phyloP scores from a whole-genome alignment of 139 green algal species.

The Diplosphaera chodatii region DNA sequence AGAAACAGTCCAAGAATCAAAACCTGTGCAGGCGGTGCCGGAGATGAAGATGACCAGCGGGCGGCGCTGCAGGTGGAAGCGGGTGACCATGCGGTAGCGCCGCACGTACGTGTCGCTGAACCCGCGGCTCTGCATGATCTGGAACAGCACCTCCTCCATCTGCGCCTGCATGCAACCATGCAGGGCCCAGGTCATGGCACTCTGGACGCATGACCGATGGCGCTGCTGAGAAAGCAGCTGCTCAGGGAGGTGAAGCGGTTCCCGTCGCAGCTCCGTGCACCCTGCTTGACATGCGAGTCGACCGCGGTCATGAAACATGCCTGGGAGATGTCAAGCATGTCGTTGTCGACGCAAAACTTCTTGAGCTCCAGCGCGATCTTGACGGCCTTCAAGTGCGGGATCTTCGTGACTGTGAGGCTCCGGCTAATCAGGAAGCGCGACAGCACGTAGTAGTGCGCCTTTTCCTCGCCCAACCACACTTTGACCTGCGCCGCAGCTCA shows the following conservation, averaged over 20 bases:
- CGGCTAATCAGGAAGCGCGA: conserved; percentile 85
- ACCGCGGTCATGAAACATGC: no score
- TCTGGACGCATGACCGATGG: background rate
- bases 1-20: no score
- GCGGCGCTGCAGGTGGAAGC: conserved; percentile 58
- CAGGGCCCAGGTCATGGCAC: no score
- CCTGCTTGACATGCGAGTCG: no score
- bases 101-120: conserved; percentile 67
- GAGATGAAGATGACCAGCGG: conserved; percentile 83
- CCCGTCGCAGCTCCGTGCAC: no score
- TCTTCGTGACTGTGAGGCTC: conserved; percentile 86
- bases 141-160: conserved; percentile 77
- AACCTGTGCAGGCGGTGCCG: conserved; percentile 69
- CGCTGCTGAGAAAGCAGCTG: background rate
- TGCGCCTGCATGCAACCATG: conserved; percentile 47
- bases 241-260: no score
- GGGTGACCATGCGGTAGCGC: conserved; percentile 77
- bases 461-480: conserved; percentile 66
- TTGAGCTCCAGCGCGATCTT: conserved; percentile 91
- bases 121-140: conserved; percentile 59
- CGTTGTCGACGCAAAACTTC: conserved; percentile 87
- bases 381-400: conserved; percentile 78
- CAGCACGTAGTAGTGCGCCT: conserved; percentile 88
- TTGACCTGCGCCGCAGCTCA: conserved; percentile 45
- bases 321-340: conserved; percentile 64